phyloP scores from a whole-genome alignment of 2,329 filamentous ascomycete species.

The Pochonia chlamydosporia region DNA sequence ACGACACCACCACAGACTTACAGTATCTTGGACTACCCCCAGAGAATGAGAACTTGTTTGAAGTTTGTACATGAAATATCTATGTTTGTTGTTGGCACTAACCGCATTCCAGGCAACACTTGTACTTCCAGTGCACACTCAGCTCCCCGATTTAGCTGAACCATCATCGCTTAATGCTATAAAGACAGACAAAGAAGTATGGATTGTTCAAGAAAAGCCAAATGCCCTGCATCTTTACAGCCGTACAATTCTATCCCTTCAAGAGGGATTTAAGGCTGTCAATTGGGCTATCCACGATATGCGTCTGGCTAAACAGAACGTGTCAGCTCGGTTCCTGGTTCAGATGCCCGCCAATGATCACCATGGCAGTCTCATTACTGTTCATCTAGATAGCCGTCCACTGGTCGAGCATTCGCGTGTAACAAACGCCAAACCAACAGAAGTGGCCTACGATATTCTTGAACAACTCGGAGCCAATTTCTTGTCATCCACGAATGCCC shows the following conservation, averaged over 20 bases:
- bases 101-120: conserved; percentile 16
- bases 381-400: conserved; percentile 20
- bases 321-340: conserved; percentile 19
- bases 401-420: conserved; percentile 1
- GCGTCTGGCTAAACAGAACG: conserved; percentile 19
- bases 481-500: conserved; percentile 13
- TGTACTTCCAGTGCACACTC: conserved; percentile 22
- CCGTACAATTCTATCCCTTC: conserved; percentile 17
- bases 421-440: not conserved
- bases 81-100: not conserved
- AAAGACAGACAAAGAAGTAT: conserved; percentile 21
- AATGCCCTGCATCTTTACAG: conserved; percentile 22
- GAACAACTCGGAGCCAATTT: conserved; percentile 1
- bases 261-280: conserved; percentile 20
- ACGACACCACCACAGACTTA: conserved; percentile 11
- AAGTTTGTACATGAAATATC: conserved; percentile 14
- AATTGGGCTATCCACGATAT: conserved; percentile 28
- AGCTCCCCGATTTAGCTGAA: conserved; percentile 20
- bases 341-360: conserved; percentile 17
- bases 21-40: conserved; percentile 20
- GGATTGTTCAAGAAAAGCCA: conserved; percentile 20
- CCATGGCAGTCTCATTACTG: conserved; percentile 12
- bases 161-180: conserved; percentile 20
- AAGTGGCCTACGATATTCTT: conserved; percentile 1
- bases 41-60: conserved; percentile 13